Percentiles rank a stretch among this genome's conserved stretches.
Conservation (phyloP, 1,284 basidiomycete species). For the Fomitopsis palustris region DNA sequence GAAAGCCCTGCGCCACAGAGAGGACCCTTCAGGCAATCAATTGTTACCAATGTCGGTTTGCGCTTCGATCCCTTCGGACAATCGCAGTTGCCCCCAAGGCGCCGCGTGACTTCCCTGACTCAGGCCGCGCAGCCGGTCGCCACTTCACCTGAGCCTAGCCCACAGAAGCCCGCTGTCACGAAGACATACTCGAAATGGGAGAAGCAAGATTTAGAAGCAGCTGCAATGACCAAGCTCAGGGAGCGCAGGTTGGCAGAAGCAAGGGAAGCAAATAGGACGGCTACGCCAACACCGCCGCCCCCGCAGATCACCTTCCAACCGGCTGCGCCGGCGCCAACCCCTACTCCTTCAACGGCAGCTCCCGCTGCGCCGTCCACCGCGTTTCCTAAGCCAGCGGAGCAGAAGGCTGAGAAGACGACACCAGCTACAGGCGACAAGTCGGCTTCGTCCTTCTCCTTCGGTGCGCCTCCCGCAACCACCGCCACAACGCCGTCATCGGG, state of each 20-base stretch:
- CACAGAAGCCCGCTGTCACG: constrained; percentile 41
- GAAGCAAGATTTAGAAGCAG: constrained; percentile 76
- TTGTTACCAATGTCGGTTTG: constrained; percentile 37
- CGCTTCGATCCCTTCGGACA: constrained; percentile 38
- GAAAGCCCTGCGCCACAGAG: constrained; percentile 28
- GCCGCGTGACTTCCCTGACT: constrained; percentile 37
- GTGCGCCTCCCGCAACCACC: constrained; percentile 6
- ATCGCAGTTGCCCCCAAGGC: constrained; percentile 22
- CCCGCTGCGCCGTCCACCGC: not conserved
- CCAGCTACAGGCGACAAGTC: constrained; percentile 1
- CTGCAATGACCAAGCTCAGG: constrained; percentile 53
- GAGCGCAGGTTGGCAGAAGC: constrained; percentile 25
- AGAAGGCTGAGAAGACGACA: constrained; percentile 9
- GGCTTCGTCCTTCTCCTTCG: constrained; percentile 7
- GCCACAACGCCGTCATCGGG: not conserved
- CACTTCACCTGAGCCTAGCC: constrained; percentile 37
- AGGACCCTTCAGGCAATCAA: constrained; percentile 41
- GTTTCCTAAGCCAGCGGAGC: constrained; percentile 9
- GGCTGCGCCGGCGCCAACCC: constrained; percentile 11
- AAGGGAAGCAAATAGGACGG: constrained; percentile 12
- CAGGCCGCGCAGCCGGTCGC: constrained; percentile 30
- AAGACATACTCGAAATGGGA: constrained; percentile 74
- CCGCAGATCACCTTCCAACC: constrained; percentile 3
- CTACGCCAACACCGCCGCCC: not conserved
- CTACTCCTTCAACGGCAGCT: constrained; percentile 10